Conservation (phyloP, 202 grass and related monocot species). For the Miscanthus sacchariflorus region DNA sequence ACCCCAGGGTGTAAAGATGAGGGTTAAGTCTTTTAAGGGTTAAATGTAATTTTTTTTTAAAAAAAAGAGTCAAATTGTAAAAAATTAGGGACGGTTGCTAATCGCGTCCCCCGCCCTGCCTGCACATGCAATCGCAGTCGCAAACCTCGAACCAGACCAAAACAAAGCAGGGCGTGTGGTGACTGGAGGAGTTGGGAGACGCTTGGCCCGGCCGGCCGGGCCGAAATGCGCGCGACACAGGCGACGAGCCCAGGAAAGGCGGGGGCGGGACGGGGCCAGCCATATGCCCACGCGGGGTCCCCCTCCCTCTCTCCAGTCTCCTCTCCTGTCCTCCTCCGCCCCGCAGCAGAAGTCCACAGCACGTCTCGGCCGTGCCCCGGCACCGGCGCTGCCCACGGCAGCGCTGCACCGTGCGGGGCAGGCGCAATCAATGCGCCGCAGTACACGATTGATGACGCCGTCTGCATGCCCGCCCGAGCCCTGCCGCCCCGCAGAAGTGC, state of each 20-base stretch:
- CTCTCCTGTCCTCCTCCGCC: not conserved
- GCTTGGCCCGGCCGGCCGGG: not conserved
- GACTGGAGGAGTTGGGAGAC: too few relatives aligned
- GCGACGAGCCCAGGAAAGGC: not conserved
- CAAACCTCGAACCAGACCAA: not conserved
- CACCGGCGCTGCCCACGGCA: not conserved
- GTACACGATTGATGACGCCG: constrained; percentile 3
- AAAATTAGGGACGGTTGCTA: not conserved
- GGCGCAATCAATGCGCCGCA: constrained; percentile 40
- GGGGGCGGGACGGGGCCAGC: not conserved
- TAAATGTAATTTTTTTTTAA: too few relatives aligned
- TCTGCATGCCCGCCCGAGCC: not conserved
- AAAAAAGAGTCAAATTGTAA: too few relatives aligned
- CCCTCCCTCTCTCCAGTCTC: too few relatives aligned
- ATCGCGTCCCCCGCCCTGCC: not conserved
- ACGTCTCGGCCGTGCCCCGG: not conserved
- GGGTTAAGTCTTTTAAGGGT: too few relatives aligned
- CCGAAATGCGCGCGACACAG: not conserved
- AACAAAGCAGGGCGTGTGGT: not conserved
- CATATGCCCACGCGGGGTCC: not conserved
- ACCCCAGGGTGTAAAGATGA: too few relatives aligned
- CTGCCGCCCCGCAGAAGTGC: too few relatives aligned
- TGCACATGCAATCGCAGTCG: not conserved
- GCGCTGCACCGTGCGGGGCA: constrained; percentile 8
- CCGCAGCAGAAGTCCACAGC: constrained; percentile 9